Evolutionary conservation across 148 eudicot species (phyloP).

Genomic region (Heliamphora exappendiculata): DNA sequence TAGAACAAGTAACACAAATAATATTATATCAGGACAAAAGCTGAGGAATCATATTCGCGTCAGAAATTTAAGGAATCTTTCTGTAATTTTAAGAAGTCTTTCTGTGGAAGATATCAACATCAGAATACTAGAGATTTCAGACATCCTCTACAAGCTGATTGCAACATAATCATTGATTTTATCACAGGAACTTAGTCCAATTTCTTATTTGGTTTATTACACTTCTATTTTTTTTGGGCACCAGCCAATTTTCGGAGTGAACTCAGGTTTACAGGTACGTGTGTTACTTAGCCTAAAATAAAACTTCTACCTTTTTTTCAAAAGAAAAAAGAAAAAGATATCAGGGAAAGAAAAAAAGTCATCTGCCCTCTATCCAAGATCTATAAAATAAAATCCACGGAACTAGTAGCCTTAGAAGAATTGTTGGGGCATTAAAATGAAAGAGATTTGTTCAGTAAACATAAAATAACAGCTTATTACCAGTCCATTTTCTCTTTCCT

Average conservation of each 20-base stretch:
- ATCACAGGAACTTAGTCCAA: not conserved
- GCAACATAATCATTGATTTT: not conserved
- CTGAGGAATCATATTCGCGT: not conserved
- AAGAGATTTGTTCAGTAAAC: not conserved
- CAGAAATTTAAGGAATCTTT: too few species aligned
- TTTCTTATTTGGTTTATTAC: not conserved
- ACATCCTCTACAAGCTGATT: not conserved
- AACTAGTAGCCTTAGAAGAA: not conserved
- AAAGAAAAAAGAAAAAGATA: not conserved
- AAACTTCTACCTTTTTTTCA: not conserved
- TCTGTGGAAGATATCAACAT: not conserved
- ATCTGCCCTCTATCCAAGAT: not conserved
- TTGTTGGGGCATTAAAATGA: not conserved
- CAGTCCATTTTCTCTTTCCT: slow-evolving; percentile 91
- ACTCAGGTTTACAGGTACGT: not conserved
- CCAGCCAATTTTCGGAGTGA: not conserved
- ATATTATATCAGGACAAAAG: not conserved
- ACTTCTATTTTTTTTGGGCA: not conserved
- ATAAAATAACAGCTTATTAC: slow-evolving; percentile 20
- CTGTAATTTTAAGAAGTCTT: not conserved
- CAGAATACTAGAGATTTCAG: not conserved
- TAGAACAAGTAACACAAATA: slow-evolving; percentile 14
- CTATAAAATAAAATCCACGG: not conserved
- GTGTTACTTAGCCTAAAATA: not conserved
- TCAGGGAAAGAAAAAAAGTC: not conserved